phyloP scores from a whole-genome alignment of 306 rosid species.

The Prunus persica region Prunus_persica_NCBIv2 NC_034015.1:21512001-21512500 shows the following conservation, averaged over 20 bases:
- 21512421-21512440: conserved; percentile 99
- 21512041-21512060: neutral
- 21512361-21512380: conserved; percentile 97
- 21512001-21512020: neutral
- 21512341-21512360: conserved; percentile 55
- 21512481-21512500: conserved; percentile 99
- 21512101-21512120: neutral
- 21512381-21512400: conserved; percentile 94
- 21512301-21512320: conserved; percentile 89
- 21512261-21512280: neutral
- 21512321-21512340: conserved; percentile 63
- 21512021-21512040: neutral
- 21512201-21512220: neutral
- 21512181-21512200: neutral
- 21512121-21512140: neutral
- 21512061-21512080: too few species aligned
- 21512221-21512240: neutral
- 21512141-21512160: neutral
- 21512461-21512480: conserved; percentile 90
- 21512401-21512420: conserved; percentile 77
- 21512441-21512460: conserved; percentile 99
- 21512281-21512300: conserved; percentile 53
- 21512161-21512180: neutral
- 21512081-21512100: neutral
- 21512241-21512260: neutral